Base-by-base conservation (phyloP, 441 rosid species). In the Rhodomyrtus psidioides region DNA sequence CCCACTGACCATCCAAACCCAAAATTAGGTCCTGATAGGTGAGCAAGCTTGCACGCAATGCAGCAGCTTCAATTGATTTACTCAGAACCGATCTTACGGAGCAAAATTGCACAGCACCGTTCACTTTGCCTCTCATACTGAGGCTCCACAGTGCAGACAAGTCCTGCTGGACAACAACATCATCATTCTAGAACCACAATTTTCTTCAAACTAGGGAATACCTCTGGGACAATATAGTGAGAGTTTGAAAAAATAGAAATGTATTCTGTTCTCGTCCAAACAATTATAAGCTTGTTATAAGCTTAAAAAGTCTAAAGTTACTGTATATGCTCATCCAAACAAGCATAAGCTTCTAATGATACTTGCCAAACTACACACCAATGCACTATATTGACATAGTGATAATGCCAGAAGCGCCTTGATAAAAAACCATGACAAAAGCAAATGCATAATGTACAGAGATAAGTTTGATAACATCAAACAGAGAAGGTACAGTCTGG, bases 121-220 rank as follows among this genome's bases (percentile, higher is more conserved):
- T 94, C 74, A 95, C 97, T 93, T 97, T 97, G 81, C 97, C 95
- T 88, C 89, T 93, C 96, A 97, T 91, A 88, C 92, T 87, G 79
- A 88, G 82, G 75, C 86, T 55, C 89, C 89, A 88, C 34, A 88
- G 57, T 34, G 74, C 82, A 75, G 89, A 83, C 54, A 88, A 85
- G 83, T 88, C 89, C 60, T 81, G 84, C 86, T 86, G 89, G 84
- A 88, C 86, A 83, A 88, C 88, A n/a, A 88, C 87, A 79, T 88
- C 89, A 76, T 88, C 89, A 60, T n/a, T 83, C 89, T 89, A 93
- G 88, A 89, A 93, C 84, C 87, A 96, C 92, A 60, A 93, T 89
- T 88, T 91, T 95, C 88, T 91, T 87, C 90, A 97, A 89, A 84
- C 91, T 93, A 53, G 83, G 93, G 91, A 96, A 96, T 88, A 95